Evolutionary conservation across 2,329 filamentous ascomycete species (phyloP).

Genomic region (Cladosporium sp.): DNA sequence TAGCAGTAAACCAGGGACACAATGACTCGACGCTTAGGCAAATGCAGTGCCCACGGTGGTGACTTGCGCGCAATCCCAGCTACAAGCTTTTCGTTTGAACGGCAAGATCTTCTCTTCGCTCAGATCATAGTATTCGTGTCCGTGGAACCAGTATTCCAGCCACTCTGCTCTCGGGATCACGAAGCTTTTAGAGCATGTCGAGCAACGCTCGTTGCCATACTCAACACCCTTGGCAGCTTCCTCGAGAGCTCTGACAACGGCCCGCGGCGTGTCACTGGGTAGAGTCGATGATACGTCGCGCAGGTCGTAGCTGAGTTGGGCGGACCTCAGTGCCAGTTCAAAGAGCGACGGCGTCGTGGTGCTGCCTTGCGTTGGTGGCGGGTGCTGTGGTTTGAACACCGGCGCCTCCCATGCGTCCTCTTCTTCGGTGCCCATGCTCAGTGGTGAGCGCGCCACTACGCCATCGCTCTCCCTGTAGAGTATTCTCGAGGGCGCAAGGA

Average conservation of each 20-base stretch:
- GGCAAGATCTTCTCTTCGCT: constrained; percentile 29
- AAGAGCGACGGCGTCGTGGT: constrained; percentile 32
- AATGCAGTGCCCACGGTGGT: constrained; percentile 2
- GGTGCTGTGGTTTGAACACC: background rate
- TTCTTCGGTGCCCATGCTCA: background rate
- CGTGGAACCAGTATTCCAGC: constrained; percentile 33
- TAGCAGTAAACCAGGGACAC: background rate
- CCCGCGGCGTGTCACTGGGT: constrained; percentile 15
- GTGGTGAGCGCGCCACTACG: background rate
- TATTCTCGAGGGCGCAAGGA: constrained; percentile 14
- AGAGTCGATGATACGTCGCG: constrained; percentile 22
- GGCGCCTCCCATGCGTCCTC: constrained; percentile 15
- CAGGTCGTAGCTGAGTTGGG: constrained; percentile 22
- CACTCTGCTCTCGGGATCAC: constrained; percentile 32
- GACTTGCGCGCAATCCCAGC: constrained; percentile 27
- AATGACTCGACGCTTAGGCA: background rate
- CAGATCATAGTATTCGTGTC: constrained; percentile 21
- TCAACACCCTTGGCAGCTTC: constrained; percentile 16
- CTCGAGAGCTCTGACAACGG: constrained; percentile 21
- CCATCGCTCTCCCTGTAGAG: constrained; percentile 1
- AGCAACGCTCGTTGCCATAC: constrained; percentile 29
- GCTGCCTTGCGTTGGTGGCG: constrained; percentile 6
- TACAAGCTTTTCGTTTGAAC: constrained; percentile 30
- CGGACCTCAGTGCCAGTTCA: constrained; percentile 30
- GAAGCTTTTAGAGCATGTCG: constrained; percentile 27